Evolutionary conservation across 1,139 yeast species (phyloP).

Genomic region (Pichia sp.): DNA sequence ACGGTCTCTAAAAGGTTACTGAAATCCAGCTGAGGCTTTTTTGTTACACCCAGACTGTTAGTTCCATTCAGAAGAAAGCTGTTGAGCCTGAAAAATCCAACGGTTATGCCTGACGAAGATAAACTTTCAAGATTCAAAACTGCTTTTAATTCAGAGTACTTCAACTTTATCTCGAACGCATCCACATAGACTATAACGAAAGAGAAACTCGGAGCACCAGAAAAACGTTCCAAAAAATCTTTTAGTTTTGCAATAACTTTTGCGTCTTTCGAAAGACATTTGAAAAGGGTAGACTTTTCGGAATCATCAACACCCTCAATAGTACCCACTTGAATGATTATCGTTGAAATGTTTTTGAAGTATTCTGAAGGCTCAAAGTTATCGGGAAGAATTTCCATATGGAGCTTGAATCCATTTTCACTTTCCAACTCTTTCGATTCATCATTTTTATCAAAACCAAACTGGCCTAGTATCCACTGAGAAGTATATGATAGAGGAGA

Average conservation of each 20-base stretch:
- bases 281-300: slow-evolving; percentile 25
- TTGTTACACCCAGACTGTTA: not conserved
- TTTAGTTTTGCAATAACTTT: slow-evolving; percentile 39
- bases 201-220: slow-evolving; percentile 30
- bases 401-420: slow-evolving; percentile 7
- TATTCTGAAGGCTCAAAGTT: slow-evolving; percentile 36
- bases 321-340: slow-evolving; percentile 47
- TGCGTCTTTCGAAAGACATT: slow-evolving; percentile 35
- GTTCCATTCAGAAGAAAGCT: not conserved
- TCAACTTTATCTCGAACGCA: slow-evolving; percentile 5
- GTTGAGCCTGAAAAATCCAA: slow-evolving; percentile 15
- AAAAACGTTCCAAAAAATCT: slow-evolving; percentile 37
- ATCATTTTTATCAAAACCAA: not conserved
- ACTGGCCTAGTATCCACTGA: slow-evolving; percentile 11
- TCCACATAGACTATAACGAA: slow-evolving; percentile 20
- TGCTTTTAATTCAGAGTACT: slow-evolving; percentile 7
- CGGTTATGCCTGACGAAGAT: not conserved
- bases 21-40: slow-evolving; percentile 8
- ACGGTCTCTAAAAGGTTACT: slow-evolving; percentile 8
- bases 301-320: slow-evolving; percentile 25
- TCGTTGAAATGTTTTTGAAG: slow-evolving; percentile 39
- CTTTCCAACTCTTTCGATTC: not conserved
- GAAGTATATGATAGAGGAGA: slow-evolving; percentile 5
- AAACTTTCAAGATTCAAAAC: slow-evolving; percentile 7
- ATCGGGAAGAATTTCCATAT: slow-evolving; percentile 41